phyloP scores from a whole-genome alignment of 2,329 filamentous ascomycete species.

The Monosporascus sp. region DNA sequence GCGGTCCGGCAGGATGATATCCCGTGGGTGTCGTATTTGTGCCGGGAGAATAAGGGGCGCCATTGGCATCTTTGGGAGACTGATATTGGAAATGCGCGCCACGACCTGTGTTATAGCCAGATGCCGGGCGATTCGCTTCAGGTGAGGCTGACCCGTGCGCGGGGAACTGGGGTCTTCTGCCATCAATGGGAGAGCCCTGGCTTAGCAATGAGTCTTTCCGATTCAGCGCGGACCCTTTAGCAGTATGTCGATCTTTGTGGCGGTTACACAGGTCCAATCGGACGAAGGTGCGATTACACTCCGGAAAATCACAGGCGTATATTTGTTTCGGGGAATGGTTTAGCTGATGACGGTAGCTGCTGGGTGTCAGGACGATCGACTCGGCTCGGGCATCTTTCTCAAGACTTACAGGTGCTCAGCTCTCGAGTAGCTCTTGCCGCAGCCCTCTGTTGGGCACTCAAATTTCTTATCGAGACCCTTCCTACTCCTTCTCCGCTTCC shows the following conservation, averaged over 20 bases:
- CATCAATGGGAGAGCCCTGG: slow-evolving; percentile 40
- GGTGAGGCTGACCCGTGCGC: slow-evolving; percentile 41
- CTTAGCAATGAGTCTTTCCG: slow-evolving; percentile 64
- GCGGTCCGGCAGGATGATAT: slow-evolving; percentile 28
- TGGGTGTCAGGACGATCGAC: slow-evolving; percentile 16
- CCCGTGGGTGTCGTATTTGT: slow-evolving; percentile 35
- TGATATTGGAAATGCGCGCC: slow-evolving; percentile 39
- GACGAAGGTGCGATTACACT: slow-evolving; percentile 86
- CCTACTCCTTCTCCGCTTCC: slow-evolving; percentile 64
- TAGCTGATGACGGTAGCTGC: slow-evolving; percentile 79
- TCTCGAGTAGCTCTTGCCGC: slow-evolving; percentile 92
- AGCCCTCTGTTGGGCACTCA: slow-evolving; percentile 78
- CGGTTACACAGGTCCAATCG: slow-evolving; percentile 87
- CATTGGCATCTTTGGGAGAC: slow-evolving; percentile 38
- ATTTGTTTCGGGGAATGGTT: slow-evolving; percentile 97
- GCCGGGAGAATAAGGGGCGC: slow-evolving; percentile 43
- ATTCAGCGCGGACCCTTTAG: slow-evolving; percentile 70
- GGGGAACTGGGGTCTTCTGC: slow-evolving; percentile 35
- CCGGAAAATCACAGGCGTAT: slow-evolving; percentile 87
- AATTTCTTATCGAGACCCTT: slow-evolving; percentile 79
- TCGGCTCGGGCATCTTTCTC: slow-evolving; percentile 9
- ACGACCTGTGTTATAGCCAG: slow-evolving; percentile 35
- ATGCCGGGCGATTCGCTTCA: slow-evolving; percentile 39
- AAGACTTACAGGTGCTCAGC: slow-evolving; percentile 80
- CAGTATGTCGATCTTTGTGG: slow-evolving; percentile 75